Conservation (phyloP, 176 grass and related monocot species). For the Phoenix roebelenii region DNA sequence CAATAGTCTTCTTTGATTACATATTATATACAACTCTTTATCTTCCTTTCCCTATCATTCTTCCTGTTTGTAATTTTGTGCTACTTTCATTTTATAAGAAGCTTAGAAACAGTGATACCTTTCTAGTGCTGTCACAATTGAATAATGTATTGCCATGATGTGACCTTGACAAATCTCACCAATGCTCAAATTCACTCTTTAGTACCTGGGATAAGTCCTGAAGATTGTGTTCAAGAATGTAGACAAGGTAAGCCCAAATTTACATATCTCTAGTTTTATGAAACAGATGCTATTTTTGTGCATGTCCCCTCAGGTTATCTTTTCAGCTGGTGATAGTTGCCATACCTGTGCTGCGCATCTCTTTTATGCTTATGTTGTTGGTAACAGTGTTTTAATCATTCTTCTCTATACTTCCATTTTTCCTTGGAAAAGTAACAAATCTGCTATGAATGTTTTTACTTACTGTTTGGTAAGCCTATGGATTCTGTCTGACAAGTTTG, state of each 20-base stretch:
- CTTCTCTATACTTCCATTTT: slow-evolving; percentile 3
- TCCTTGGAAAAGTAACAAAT: no score
- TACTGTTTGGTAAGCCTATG: neutral
- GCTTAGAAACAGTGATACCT: slow-evolving; percentile 14
- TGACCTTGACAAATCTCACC: slow-evolving; percentile 28
- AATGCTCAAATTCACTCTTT: neutral
- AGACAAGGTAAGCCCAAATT: slow-evolving; percentile 34
- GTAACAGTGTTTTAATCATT: slow-evolving; percentile 26
- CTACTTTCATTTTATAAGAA: slow-evolving; percentile 4
- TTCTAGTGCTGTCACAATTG: slow-evolving; percentile 21
- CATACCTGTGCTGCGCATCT: slow-evolving; percentile 26
- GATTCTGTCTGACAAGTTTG: slow-evolving; percentile 33
- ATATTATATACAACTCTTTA: neutral
- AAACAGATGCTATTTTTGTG: slow-evolving; percentile 24
- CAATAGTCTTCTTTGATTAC: slow-evolving; percentile 9
- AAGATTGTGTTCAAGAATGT: slow-evolving; percentile 28
- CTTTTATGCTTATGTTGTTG: slow-evolving; percentile 29
- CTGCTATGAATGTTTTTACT: no score
- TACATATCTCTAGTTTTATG: slow-evolving; percentile 25
- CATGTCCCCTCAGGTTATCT: slow-evolving; percentile 25
- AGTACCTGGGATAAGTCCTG: slow-evolving; percentile 17
- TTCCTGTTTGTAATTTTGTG: neutral
- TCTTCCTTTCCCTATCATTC: neutral
- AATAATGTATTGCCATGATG: slow-evolving; percentile 13
- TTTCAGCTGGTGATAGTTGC: slow-evolving; percentile 26